Conservation (phyloP, 352 stramenopile genomes). For the Phytophthora meadii region DNA sequence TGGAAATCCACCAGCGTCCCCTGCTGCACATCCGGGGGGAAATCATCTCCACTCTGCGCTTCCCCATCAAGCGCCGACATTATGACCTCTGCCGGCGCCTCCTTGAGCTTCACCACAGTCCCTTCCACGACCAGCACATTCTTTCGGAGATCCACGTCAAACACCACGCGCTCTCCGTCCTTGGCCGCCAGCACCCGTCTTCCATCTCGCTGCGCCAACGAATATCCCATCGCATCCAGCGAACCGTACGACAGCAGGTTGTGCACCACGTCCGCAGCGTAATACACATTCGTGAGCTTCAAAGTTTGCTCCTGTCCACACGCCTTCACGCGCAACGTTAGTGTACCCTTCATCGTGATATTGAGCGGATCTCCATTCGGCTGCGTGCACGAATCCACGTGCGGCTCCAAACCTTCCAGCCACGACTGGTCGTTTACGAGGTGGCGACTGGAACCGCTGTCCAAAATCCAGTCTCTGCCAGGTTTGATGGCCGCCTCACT, state of each 20-base stretch:
- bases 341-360: too few relatives aligned
- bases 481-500: too few relatives aligned
- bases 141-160: not conserved
- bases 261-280: not conserved
- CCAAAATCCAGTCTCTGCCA: too few relatives aligned
- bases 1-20: constrained; percentile 12
- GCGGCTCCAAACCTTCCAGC: too few relatives aligned
- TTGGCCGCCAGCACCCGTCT: constrained; percentile 1
- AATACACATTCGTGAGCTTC: not conserved
- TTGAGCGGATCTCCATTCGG: too few relatives aligned
- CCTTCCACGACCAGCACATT: not conserved
- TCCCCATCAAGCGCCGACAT: constrained; percentile 7
- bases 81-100: not conserved
- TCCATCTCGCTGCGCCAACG: not conserved
- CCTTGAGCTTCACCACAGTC: constrained; percentile 1
- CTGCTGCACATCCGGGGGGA: not conserved
- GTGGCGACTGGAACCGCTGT: too few relatives aligned
- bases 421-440: too few relatives aligned
- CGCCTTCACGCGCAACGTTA: too few relatives aligned
- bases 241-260: not conserved
- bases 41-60: not conserved
- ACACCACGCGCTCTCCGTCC: constrained; percentile 2
- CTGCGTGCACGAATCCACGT: too few relatives aligned
- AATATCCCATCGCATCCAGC: constrained; percentile 1
- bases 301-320: too few relatives aligned